Evolutionary conservation across 768 basidiomycete species (phyloP), one percentile per base, ranked within the genome.

Genomic region (Pisolithus tinctorius): DNA sequence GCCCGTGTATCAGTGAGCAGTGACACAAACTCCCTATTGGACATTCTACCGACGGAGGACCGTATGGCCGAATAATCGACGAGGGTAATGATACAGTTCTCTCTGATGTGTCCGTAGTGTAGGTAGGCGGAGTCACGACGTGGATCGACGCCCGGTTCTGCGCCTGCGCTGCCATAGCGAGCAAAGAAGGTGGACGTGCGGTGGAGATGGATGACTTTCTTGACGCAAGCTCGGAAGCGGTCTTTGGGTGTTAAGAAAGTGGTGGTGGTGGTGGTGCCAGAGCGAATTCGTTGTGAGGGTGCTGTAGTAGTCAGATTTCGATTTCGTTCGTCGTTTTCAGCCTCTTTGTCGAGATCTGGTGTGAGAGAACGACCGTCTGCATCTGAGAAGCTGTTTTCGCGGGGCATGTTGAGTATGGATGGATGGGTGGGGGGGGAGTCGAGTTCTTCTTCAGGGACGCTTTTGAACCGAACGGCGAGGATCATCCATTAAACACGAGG

Each of bases 91-190:
- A 75, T 60, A 59, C 84, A 88, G 43, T 80, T 74, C 64, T 81
- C 68, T 27, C 72, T 69, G 57, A 87, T 75, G 52, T 81, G 74
- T 4, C 79, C 78, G 57, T 80, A 87, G 40, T 71, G 68, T 7
- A 78, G 59, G 55, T 76, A 75, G 4, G 84, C 79, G 42, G 77
- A 77, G 3, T 74, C 71, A 14, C 82, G 77, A 27, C 83, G 78
- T 20, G 84, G 82, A 66, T 87, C 82, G 29, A 86, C 69, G 54
- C 86, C 86, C 10, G 84, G 86, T 60, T 88, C 86, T 13, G 81
- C 85, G 17, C 86, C 86, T 30, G 80, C 64, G 26, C 26, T 25
- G 34, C 71, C 66, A 2, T 69, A 68, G 11, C 66, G 60, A 11
- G 57, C 50, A 60, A 69, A 11, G 63, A 71, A 50, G 2, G 63